Evolutionary conservation across 2,329 filamentous ascomycete genomes (phyloP).

Genomic region (Juglanconis sp.): DNA sequence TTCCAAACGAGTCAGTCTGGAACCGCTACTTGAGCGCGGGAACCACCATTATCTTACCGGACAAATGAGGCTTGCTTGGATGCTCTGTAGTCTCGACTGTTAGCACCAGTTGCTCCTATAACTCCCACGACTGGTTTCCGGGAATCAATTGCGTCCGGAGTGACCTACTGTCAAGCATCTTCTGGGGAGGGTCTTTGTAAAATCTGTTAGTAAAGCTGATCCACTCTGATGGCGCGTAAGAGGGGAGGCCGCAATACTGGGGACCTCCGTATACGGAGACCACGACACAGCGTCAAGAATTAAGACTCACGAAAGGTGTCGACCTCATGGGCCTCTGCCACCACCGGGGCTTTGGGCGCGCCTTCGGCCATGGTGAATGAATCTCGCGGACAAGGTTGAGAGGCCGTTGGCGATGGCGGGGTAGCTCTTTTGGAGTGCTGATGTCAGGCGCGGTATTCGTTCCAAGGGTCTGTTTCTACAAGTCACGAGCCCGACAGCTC

Average conservation of each 20-base stretch:
- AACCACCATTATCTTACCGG: conserved; percentile 45
- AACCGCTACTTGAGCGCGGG: not conserved
- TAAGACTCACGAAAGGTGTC: conserved; percentile 64
- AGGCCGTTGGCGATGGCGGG: conserved; percentile 5
- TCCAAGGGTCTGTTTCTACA: not conserved
- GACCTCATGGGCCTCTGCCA: conserved; percentile 72
- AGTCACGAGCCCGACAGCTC: not conserved
- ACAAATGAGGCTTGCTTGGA: conserved; percentile 65
- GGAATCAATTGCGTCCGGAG: not conserved
- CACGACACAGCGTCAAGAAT: not conserved
- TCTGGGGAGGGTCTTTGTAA: conserved; percentile 56
- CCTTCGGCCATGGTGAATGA: conserved; percentile 40
- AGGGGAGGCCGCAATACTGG: not conserved
- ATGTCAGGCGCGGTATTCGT: too few relatives aligned
- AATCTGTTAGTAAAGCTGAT: conserved; percentile 23
- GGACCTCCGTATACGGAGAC: not conserved
- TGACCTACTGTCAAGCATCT: conserved; percentile 65
- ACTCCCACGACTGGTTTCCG: not conserved
- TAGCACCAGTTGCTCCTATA: conserved; percentile 23
- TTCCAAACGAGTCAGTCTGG: conserved; percentile 8
- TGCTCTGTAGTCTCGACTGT: conserved; percentile 54
- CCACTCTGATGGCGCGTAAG: not conserved
- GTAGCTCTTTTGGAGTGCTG: conserved; percentile 10
- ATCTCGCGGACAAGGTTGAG: conserved; percentile 18
- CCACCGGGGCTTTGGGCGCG: conserved; percentile 53